Percentiles rank a stretch among this genome's conserved stretches.
Conservation (phyloP, 148 eudicot species). For the Persicaria maculosa region DNA sequence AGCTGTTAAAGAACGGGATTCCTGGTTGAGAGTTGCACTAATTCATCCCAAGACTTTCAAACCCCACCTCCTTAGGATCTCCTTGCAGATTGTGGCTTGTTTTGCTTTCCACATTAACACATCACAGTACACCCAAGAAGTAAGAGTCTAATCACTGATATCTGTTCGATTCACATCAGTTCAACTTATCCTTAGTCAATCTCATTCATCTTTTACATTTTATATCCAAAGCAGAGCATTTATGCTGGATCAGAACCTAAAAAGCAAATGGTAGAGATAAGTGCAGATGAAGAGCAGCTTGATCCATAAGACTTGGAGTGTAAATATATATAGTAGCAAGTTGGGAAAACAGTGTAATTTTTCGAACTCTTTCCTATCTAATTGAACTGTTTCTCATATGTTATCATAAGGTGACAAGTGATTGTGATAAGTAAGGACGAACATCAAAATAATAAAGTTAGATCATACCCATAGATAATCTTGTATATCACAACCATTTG, state of each 20-base stretch:
- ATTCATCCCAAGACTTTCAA: neutral
- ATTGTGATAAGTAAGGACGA: neutral
- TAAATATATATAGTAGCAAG: slow-evolving; percentile 4
- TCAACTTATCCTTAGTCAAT: too few relatives aligned
- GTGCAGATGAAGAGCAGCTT: slow-evolving; percentile 8
- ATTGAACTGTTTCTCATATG: neutral
- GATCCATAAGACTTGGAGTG: neutral
- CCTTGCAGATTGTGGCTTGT: neutral
- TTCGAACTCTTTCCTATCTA: slow-evolving; percentile 10
- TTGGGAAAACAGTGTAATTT: neutral
- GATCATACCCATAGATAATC: neutral
- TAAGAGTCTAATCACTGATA: too few relatives aligned
- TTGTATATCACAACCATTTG: neutral
- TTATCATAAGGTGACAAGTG: neutral
- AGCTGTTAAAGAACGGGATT: neutral
- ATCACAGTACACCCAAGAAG: neutral
- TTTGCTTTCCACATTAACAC: neutral
- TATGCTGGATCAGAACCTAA: slow-evolving; percentile 9
- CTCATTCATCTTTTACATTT: neutral
- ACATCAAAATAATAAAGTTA: neutral
- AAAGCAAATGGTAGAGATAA: neutral
- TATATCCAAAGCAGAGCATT: slow-evolving; percentile 1
- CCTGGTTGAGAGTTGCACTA: neutral
- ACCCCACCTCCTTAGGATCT: too few relatives aligned
- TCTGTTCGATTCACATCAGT: too few relatives aligned